Conservation (phyloP, 768 basidiomycete species). For the Mrakia hoshinonis region DNA sequence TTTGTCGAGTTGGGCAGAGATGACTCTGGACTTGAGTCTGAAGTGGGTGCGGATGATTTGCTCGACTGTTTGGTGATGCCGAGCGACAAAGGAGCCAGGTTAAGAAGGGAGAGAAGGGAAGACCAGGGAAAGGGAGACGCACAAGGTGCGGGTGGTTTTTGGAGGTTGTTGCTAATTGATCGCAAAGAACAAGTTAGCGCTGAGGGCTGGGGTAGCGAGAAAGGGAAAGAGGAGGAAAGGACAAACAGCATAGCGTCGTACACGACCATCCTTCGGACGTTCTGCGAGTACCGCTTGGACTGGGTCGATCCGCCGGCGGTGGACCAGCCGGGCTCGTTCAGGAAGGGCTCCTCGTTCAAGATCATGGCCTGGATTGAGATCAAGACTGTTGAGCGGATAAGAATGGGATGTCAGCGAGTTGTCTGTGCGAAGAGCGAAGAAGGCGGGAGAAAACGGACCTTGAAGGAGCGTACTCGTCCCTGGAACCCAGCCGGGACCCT, state of each 20-base stretch:
- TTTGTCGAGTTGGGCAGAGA: slow-evolving; percentile 63
- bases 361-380: slow-evolving; percentile 60
- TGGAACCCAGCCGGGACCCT: slow-evolving; percentile 83
- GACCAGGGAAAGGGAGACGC: background rate
- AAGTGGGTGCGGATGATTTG: slow-evolving; percentile 88
- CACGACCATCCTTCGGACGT: slow-evolving; percentile 85
- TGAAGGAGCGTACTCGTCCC: slow-evolving; percentile 85
- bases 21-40: slow-evolving; percentile 65
- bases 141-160: slow-evolving; percentile 57
- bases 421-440: slow-evolving; percentile 2
- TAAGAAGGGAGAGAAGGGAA: background rate
- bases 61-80: slow-evolving; percentile 48
- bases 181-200: slow-evolving; percentile 4
- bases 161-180: slow-evolving; percentile 77
- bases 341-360: slow-evolving; percentile 82
- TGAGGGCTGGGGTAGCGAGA: background rate
- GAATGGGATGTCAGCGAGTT: background rate
- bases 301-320: slow-evolving; percentile 5
- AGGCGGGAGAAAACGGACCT: slow-evolving; percentile 42
- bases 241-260: slow-evolving; percentile 54
- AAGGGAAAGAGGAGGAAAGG: background rate
- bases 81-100: background rate
- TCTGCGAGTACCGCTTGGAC: slow-evolving; percentile 48
- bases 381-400: background rate
- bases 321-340: slow-evolving; percentile 70